Conservation (phyloP, 1,284 basidiomycete genomes). For the Cutaneotrichosporon sp. region DNA sequence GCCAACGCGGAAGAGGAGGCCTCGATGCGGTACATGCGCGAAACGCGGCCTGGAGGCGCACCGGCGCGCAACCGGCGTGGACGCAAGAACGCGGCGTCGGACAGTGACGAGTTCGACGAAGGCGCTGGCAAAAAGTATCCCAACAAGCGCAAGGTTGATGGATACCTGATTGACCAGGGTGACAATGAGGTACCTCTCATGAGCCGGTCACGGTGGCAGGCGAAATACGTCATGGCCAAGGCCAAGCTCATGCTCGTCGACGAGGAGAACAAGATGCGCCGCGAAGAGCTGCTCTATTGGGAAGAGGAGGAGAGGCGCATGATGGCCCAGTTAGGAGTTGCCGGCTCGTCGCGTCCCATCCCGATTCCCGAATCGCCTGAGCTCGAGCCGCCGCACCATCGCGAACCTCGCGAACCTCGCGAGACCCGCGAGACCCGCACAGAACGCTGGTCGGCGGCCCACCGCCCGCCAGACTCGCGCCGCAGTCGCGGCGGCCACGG, state of each 20-base stretch:
- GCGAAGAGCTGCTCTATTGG: conserved; percentile 32
- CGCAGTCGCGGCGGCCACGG: not conserved
- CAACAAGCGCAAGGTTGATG: conserved; percentile 24
- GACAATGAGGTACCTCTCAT: conserved; percentile 34
- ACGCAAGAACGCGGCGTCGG: conserved; percentile 19
- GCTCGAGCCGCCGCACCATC: not conserved
- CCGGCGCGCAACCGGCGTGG: conserved; percentile 20
- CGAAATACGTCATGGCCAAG: conserved; percentile 47
- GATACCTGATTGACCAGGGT: conserved; percentile 23
- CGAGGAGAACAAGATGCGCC: conserved; percentile 48
- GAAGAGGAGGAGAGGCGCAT: conserved; percentile 23
- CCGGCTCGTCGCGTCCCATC: not conserved
- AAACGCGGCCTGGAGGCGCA: conserved; percentile 21
- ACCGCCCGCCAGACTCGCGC: not conserved
- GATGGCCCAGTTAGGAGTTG: not conserved
- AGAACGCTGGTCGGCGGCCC: not conserved
- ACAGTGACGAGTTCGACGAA: conserved; percentile 34
- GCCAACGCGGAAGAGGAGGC: conserved; percentile 19
- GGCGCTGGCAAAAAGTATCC: conserved; percentile 25
- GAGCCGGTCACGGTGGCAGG: conserved; percentile 39
- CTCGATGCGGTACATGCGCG: conserved; percentile 23
- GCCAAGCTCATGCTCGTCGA: conserved; percentile 51
- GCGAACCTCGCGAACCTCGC: not conserved
- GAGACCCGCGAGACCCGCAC: not conserved
- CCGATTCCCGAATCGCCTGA: not conserved